Base-by-base conservation (phyloP, 2,329 filamentous ascomycete species). In the Emergomyces africanus region DNA sequence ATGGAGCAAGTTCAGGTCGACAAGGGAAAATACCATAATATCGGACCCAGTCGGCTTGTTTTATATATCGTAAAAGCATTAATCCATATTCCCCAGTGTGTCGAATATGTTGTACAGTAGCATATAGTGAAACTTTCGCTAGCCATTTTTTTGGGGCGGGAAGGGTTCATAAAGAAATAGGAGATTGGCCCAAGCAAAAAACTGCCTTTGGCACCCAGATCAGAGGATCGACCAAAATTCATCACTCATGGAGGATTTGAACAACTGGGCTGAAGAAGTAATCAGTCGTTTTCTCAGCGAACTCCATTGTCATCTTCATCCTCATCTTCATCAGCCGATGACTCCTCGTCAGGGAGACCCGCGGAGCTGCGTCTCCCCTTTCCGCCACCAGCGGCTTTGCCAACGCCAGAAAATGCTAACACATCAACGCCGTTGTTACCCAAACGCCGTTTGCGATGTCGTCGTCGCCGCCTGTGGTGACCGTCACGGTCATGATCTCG, bases 251-350 rank as follows among this genome's bases (percentile, higher is more conserved):
- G 6, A 35, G 28, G 15, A 35, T 51, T 18, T 18, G 25, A 44
- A 33, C 28, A 44, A 41, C 8, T 41, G 12, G 35, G 23, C 53
- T 28, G 23, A 35, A 28, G 9, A 14, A 59, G 41, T 54, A 56
- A 33, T 18, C 33, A n/a, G 18, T 18, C 76, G 79, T 80, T n/a
- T n/a, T 79, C 78, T 78, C 75, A 64, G 67, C 50, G 39, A 12
- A 9, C 67, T 77, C 77, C 78, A 81, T 87, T 84, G 66, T 86
- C 81, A 62, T 82, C 81, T 66, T 87, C 83, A 64, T 82, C 81
- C 59, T 85, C 83, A 69, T 86, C 85, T 68, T 88, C 84, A 59
- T 76, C 73, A 62, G 74, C 72, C 68, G 79, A 81, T 71, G 74
- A 75, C 72, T 81, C 44, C 67, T 83, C 81, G 62, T 80, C 79